Conservation (phyloP, 208 protist genomes). For the Trypanosoma lewisi region DNA sequence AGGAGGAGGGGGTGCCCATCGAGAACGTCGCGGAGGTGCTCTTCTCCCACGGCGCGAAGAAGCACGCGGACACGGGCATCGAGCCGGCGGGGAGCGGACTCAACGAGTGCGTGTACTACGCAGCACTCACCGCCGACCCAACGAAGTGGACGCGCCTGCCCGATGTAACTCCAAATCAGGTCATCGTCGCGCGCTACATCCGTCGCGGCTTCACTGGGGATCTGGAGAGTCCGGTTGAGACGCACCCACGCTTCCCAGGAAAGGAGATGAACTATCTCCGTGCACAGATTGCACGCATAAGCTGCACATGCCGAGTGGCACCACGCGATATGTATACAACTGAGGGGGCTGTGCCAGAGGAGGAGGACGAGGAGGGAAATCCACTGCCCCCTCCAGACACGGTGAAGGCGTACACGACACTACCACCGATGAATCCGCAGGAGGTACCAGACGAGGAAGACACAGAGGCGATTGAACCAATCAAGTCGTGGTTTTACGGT, state of each 20-base stretch:
- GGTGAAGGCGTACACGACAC: constrained; percentile 71
- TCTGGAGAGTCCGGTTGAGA: constrained; percentile 77
- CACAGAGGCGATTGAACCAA: constrained; percentile 55
- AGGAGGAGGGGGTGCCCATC: constrained; percentile 62
- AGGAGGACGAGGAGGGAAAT: constrained; percentile 82
- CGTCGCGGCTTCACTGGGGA: constrained; percentile 91
- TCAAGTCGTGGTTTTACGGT: constrained; percentile 76
- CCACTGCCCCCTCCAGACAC: constrained; percentile 42
- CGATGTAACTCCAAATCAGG: constrained; percentile 90
- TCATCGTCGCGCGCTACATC: constrained; percentile 80
- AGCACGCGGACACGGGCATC: constrained; percentile 32
- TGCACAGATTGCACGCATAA: constrained; percentile 95
- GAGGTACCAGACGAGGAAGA: constrained; percentile 86
- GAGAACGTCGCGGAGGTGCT: constrained; percentile 76
- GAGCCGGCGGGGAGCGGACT: constrained; percentile 76
- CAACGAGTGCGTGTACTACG: constrained; percentile 92
- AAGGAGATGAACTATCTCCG: constrained; percentile 92
- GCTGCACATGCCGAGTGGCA: constrained; percentile 78
- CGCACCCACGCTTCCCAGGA: constrained; percentile 92
- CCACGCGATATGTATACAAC: constrained; percentile 81
- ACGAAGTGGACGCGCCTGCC: constrained; percentile 86
- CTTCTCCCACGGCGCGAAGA: constrained; percentile 30
- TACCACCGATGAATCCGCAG: constrained; percentile 82
- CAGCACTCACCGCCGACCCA: constrained; percentile 59
- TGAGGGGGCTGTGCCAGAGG: constrained; percentile 81